A percentile compares a stretch with the other conserved stretches of the same genome.
Evolutionary conservation across 371 early-diverging fungal species (phyloP).

Genomic region (Capillidium heterosporum): DNA sequence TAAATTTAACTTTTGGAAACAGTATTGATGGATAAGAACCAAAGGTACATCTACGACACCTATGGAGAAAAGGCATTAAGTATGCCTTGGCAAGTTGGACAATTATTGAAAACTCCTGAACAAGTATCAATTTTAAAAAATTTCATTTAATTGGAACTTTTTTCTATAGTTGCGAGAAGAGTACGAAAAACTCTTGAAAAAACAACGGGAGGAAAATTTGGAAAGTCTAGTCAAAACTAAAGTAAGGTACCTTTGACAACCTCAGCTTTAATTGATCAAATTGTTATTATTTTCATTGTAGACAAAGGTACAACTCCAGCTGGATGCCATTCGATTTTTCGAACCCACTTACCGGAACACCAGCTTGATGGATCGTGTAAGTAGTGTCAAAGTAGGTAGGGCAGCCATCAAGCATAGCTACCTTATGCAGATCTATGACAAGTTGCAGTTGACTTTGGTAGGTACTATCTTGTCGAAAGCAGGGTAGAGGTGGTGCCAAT

Average conservation of each 20-base stretch:
- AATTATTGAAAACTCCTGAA: conserved; percentile 53
- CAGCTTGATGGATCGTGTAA: background rate
- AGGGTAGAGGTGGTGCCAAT: conserved; percentile 62
- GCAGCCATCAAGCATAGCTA: background rate
- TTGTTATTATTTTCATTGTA: background rate
- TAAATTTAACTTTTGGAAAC: background rate
- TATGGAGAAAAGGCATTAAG: conserved; percentile 76
- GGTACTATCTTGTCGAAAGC: conserved; percentile 49
- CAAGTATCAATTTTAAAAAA: conserved; percentile 28
- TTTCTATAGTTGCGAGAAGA: conserved; percentile 37
- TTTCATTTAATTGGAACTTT: background rate
- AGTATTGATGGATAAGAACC: conserved; percentile 66
- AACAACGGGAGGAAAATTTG: conserved; percentile 51
- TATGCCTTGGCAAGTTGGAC: conserved; percentile 58
- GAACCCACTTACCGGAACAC: background rate
- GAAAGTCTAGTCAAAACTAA: conserved; percentile 60
- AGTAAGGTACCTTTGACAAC: conserved; percentile 8
- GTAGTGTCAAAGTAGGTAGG: background rate
- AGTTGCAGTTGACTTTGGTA: conserved; percentile 37
- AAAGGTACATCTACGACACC: conserved; percentile 76
- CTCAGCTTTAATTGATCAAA: background rate
- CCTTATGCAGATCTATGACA: conserved; percentile 46
- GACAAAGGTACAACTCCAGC: background rate
- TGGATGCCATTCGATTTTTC: background rate
- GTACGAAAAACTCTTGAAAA: conserved; percentile 51